phyloP scores from a whole-genome alignment of 345 rosid genomes.

The Citrus reticulata region DNA sequence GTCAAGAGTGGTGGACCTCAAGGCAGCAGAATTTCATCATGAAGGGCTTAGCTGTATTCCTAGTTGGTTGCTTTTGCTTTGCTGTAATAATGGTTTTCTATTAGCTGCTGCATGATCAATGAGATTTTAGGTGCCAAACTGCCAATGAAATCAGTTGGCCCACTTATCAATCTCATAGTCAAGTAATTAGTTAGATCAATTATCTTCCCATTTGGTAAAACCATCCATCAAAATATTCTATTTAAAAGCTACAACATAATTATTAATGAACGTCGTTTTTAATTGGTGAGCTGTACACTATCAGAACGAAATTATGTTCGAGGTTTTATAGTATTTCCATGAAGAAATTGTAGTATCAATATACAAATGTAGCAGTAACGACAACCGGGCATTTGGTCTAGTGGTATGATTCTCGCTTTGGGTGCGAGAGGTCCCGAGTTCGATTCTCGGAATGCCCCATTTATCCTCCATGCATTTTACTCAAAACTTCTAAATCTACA shows the following conservation, averaged over 20 bases:
- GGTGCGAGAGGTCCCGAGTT: conserved; percentile 85
- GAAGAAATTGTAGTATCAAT: rapidly evolving
- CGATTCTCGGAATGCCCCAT: conserved; percentile 67
- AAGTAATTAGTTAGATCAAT: conserved; percentile 4
- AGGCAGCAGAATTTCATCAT: conserved; percentile 9
- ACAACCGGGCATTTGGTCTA: conserved; percentile 60
- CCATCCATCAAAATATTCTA: neutral
- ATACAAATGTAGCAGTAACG: no score
- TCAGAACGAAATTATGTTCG: neutral
- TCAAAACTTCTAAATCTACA: no score
- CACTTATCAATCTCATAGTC: conserved; percentile 3
- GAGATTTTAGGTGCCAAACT: neutral
- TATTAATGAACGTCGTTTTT: neutral
- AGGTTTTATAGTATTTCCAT: no score
- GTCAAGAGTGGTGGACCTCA: conserved; percentile 13
- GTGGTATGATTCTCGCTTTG: conserved; percentile 91
- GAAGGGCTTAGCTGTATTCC: conserved; percentile 5
- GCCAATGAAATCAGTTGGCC: conserved; percentile 5
- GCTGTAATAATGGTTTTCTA: neutral
- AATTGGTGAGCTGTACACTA: neutral
- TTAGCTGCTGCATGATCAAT: neutral
- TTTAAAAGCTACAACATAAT: neutral
- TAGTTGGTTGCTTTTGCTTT: neutral
- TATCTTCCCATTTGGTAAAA: neutral
- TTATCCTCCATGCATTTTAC: no score